These are phyloP conservation scores for Rubia peregrina DNA, from an alignment of 305 asterid genomes.

Conservation along the genomic window DNA sequence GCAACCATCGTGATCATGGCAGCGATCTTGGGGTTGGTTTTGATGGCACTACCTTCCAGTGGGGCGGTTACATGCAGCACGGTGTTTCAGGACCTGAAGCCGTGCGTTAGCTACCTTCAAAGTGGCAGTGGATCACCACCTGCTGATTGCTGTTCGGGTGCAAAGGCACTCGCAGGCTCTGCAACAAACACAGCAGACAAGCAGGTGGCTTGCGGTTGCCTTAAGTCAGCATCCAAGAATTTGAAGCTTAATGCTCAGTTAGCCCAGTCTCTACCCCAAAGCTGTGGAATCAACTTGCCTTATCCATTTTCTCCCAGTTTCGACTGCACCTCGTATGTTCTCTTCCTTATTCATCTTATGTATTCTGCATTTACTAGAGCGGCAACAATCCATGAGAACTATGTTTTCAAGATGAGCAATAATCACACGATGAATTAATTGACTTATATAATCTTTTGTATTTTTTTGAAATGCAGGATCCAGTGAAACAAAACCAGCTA, in stretches of 20 bases:
- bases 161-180: conserved; percentile 31
- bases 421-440: background rate
- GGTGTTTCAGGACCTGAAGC: conserved; percentile 39
- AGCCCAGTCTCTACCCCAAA: conserved; percentile 47
- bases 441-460: background rate
- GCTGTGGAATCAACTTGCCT: conserved; percentile 49
- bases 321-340: conserved; percentile 56
- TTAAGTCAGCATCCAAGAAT: conserved; percentile 42
- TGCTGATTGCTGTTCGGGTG: conserved; percentile 41
- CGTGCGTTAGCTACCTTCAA: conserved; percentile 48
- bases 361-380: background rate
- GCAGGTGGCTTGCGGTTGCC: conserved; percentile 52
- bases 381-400: too few relatives aligned
- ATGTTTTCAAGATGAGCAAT: too few relatives aligned
- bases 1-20: conserved; percentile 17
- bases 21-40: conserved; percentile 14
- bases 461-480: background rate
- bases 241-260: conserved; percentile 30
- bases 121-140: conserved; percentile 52
- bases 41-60: conserved; percentile 22
- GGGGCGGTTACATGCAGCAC: conserved; percentile 44
- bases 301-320: conserved; percentile 38
- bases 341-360: background rate
- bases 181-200: conserved; percentile 40
- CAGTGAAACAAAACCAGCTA: background rate